Evolutionary conservation across 1,284 basidiomycete species (phyloP), one percentile per base, ranked within the genome.

Genomic region (Ceratobasidium papillatum): DNA sequence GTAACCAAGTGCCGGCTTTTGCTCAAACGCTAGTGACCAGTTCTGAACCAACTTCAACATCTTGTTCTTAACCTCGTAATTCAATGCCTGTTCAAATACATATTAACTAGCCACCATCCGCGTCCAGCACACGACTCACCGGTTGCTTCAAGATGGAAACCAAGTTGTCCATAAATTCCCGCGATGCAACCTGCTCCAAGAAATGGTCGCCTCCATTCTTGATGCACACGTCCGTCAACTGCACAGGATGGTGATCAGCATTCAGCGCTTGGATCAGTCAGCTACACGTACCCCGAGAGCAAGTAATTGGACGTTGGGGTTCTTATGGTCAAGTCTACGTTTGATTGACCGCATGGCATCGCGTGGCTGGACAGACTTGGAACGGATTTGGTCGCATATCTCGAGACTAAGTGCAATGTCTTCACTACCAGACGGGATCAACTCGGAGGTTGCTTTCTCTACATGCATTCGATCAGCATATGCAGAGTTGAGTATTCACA

Each of bases 171-270:
- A 97, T 92, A 81, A 99, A 97, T 81, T 98, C 96, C 75, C 93
- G 88, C 14, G 94, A 94, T 2, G 92, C 90, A 63, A 97, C 84
- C 80, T 96, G 94, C 1, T 82, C 82, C 58, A 99, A 84, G 80
- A 99, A 99, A 73, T 91, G 90, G 78, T 98, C 95, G 0, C 98
- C 98, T 11, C 95, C 95, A 80, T 99, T 99, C 90, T 99, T 99
- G 83, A 99, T 89, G 79, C 95, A 98, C 12, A 92, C 88, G 83
- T 99, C 98, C 65, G 94, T 91, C 64, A 99, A 85, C 94, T 96
- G 77, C 19, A 43, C 45, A 34, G 71, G 25, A 76, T 43, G 19
- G 41, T 52, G 32, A 36, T 51, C 43, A 58, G 41, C 41, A 43
- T 78, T 59, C 51, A 51, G 63, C 59, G 0, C 22, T 41, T 45